Conservation (phyloP, 225 moss, liverwort and hornwort genomes). For the Polytrichum formosum region DNA sequence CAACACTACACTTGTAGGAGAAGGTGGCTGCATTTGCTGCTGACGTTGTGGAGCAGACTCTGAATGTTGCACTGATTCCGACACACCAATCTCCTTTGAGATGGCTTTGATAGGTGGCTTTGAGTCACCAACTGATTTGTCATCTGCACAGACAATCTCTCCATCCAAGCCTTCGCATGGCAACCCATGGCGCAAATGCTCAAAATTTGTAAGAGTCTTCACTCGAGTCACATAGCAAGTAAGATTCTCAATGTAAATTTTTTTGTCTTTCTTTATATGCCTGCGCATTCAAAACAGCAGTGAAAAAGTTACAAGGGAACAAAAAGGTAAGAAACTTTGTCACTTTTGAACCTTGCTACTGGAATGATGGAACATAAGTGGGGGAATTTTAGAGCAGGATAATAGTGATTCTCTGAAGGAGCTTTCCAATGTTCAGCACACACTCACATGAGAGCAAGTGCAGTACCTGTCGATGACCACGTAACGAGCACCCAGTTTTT, state of each 20-base stretch:
- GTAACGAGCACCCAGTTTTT: constrained; percentile 42
- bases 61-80: constrained; percentile 7
- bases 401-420: not conserved
- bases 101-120: not conserved
- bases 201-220: constrained; percentile 23
- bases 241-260: constrained; percentile 40
- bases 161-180: constrained; percentile 17
- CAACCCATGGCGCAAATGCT: constrained; percentile 52
- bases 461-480: constrained; percentile 52
- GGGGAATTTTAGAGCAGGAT: not conserved
- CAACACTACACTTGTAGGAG: constrained; percentile 10
- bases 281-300: constrained; percentile 20
- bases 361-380: too few species aligned
- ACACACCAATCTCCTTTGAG: constrained; percentile 11
- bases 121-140: too few species aligned
- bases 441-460: constrained; percentile 3
- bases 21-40: constrained; percentile 12
- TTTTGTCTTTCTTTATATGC: constrained; percentile 43
- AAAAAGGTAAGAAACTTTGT: not conserved
- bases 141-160: not conserved
- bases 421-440: not conserved
- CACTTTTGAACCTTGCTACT: not conserved
- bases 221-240: constrained; percentile 54
- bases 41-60: constrained; percentile 6
- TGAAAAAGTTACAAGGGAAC: not conserved